Evolutionary conservation across 2,329 filamentous ascomycete genomes (phyloP), one percentile per base, ranked within the genome.

Genomic region (Endocalyx cinctus): DNA sequence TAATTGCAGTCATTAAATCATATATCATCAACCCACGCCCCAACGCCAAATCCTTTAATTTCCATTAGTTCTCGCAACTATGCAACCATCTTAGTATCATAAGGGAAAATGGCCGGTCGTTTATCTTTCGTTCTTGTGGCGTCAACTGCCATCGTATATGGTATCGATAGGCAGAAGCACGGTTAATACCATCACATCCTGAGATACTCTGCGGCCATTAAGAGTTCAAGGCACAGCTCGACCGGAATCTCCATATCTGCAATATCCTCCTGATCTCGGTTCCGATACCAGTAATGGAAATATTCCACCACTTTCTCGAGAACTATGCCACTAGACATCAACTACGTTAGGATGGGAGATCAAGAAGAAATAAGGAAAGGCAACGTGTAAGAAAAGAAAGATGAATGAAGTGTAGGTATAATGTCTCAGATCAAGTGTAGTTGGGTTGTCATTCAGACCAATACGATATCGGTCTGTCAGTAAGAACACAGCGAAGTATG

Each of bases 301-400:
- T 89, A 90, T 61, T 89, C 83, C 58, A 81, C 84, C 19, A 89
- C 79, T 55, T 87, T 87, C 57, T 89, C 84, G 3, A 90, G 75
- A 5, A 88, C 75, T 33, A 82, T 66, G 43, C 78, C 82, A 60
- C 83, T 88, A 56, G 6, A 19, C 7, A 25, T 25, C 6, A 4
- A 14, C 13, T 15, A 17, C 12, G n/a, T 6, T 18, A 4, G 16
- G n/a, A 25, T 15, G 25, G 8, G 26, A n/a, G 12, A n/a, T 12
- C 17, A 16, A 11, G 29, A 18, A 16, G 32, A 33, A 33, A 34
- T 27, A 29, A 22, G 25, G 27, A 18, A n/a, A n/a, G n/a, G n/a
- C n/a, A n/a, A n/a, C n/a, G n/a, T n/a, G n/a, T n/a, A n/a, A 23
- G 20, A 8, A n/a, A 23, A 8, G n/a, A 23, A 23, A 23, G 20